Conservation (phyloP, 768 basidiomycete genomes). For the Agaricus sinodeliciosus region DNA sequence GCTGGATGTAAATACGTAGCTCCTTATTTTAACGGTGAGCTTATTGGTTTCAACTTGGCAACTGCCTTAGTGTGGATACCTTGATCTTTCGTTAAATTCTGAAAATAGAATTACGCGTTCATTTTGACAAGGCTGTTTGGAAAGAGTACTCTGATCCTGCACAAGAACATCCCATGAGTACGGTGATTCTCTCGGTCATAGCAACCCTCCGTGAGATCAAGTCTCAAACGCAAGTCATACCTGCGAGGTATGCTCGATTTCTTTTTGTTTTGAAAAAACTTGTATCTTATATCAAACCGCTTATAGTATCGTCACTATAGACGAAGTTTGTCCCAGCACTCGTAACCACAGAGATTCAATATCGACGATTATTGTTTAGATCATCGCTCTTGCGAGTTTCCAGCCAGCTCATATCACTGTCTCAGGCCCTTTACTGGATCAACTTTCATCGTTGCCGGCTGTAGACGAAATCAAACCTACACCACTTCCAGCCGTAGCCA, state of each 20-base stretch:
- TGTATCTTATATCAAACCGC: neutral
- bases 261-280: neutral
- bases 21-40: slow-evolving; percentile 50
- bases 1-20: slow-evolving; percentile 46
- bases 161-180: slow-evolving; percentile 34
- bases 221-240: slow-evolving; percentile 39
- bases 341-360: neutral
- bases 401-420: slow-evolving; percentile 38
- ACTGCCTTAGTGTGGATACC: too few species aligned
- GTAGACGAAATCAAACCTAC: slow-evolving; percentile 10
- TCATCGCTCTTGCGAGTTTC: slow-evolving; percentile 33
- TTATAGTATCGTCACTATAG: slow-evolving; percentile 1
- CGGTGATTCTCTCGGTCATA: slow-evolving; percentile 32
- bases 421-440: slow-evolving; percentile 31
- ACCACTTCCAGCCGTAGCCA: slow-evolving; percentile 5
- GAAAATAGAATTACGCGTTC: slow-evolving; percentile 39
- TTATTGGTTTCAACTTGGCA: too few species aligned
- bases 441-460: slow-evolving; percentile 23
- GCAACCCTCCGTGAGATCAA: slow-evolving; percentile 26
- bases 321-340: neutral
- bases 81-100: too few species aligned
- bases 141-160: slow-evolving; percentile 31
- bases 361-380: slow-evolving; percentile 20
- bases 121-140: slow-evolving; percentile 34
- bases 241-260: slow-evolving; percentile 32